These are phyloP conservation scores for Nemania abortiva DNA, from an alignment of 2,329 filamentous ascomycete species.

Conservation along the genomic window DNA sequence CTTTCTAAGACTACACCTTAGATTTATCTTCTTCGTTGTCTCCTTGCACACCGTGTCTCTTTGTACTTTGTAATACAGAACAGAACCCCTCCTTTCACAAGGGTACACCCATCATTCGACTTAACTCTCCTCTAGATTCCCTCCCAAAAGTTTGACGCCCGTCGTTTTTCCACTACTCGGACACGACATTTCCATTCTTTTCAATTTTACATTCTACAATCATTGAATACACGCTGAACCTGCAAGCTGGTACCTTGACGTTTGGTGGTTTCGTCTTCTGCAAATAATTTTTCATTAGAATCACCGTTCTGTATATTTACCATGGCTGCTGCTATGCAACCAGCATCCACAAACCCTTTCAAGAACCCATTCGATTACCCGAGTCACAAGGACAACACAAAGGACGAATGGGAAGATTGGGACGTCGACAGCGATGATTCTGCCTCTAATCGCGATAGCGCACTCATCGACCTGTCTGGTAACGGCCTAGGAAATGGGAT, in stretches of 20 bases:
- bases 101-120: constrained; percentile 8
- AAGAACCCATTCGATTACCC: constrained; percentile 30
- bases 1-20: constrained; percentile 15
- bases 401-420: constrained; percentile 53
- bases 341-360: constrained; percentile 43
- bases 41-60: not conserved
- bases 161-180: constrained; percentile 10
- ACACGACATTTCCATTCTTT: constrained; percentile 17
- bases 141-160: not conserved
- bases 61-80: constrained; percentile 32
- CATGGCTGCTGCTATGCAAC: constrained; percentile 43
- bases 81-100: constrained; percentile 27
- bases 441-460: constrained; percentile 34
- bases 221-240: constrained; percentile 32
- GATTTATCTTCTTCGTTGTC: constrained; percentile 29
- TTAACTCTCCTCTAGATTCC: not conserved
- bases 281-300: constrained; percentile 30
- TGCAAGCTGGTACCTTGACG: constrained; percentile 49
- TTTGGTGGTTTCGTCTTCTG: constrained; percentile 37
- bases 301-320: constrained; percentile 30
- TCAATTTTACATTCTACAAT: constrained; percentile 3
- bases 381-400: constrained; percentile 40
- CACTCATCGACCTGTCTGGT: constrained; percentile 46
- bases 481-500: constrained; percentile 32
- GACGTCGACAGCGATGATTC: constrained; percentile 47